Base-by-base conservation (phyloP, 805 yeast species). In the Wilhelminamyces savonicus region DNA sequence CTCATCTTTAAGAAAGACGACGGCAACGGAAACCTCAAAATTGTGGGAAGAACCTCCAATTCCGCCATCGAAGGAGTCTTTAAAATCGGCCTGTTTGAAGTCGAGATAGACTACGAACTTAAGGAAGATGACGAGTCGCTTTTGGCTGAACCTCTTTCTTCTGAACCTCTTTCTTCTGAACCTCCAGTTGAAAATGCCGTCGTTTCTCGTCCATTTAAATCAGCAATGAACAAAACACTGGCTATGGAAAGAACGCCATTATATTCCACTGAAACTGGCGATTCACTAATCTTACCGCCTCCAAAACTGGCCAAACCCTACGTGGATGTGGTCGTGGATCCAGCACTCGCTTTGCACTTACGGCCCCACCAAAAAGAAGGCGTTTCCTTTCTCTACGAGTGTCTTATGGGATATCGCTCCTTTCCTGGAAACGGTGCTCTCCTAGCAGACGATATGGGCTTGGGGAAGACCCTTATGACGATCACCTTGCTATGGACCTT, bases 391-490 rank as follows among this genome's bases (percentile, higher is more conserved):
- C 58, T 92, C 42, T 85, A 85, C 49, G 81, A 82, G 33, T 84
- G 95, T 43, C 71, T 88, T 2, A 74, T 82, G 79, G 94, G 94
- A 0, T 56, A 71, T 29, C 59, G 71, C 16, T 69, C 66, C 4
- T 56, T 56, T 13, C 59, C 62, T 2, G 72, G 74, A 0, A 43
- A 56, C 24, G 97, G 98, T 0, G 88, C 90, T 2, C 57, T 92
- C 4, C 54, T 92, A 24, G 98, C 98, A 0, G 98, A 92, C 54
- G 97, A 90, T 44, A 92, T 92, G 98, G 98, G 98, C 0, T 62
- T 92, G 12, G 96, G 96, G 2, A 64, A 64, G 32, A 88, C 97
- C 0, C 56, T 92, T 24, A 88, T 80, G 73, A 76, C 96, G 0
- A 90, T 92, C 5, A 50, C 94, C 0, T 52, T 86, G 23, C 68